A percentile compares a stretch with the other conserved stretches of the same genome.
Conservation (phyloP, 805 yeast genomes). For the Ogataea ganodermae region DNA sequence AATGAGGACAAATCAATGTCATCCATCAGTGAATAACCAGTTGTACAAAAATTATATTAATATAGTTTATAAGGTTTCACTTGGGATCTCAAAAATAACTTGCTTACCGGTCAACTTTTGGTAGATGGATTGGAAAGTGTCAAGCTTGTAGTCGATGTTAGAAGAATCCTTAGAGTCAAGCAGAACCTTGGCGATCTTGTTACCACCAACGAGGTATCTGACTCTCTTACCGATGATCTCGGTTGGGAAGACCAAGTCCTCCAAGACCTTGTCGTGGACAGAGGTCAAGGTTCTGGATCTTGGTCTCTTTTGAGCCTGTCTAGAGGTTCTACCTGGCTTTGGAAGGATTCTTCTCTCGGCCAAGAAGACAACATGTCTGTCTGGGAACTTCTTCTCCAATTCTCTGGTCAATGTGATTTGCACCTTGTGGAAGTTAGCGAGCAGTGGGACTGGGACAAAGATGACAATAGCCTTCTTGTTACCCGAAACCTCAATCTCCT, state of each 20-base stretch:
- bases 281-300: slow-evolving; percentile 99
- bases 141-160: slow-evolving; percentile 97
- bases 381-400: slow-evolving; percentile 99
- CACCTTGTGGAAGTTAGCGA: slow-evolving; percentile 92
- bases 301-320: slow-evolving; percentile 98
- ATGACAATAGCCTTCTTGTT: slow-evolving; percentile 98
- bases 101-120: slow-evolving; percentile 98
- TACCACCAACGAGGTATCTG: slow-evolving; percentile 98
- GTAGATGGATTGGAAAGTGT: slow-evolving; percentile 98
- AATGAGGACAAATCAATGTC: background rate
- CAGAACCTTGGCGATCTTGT: slow-evolving; percentile 96
- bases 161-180: slow-evolving; percentile 97
- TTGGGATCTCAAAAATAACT: slow-evolving; percentile 95
- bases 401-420: slow-evolving; percentile 98
- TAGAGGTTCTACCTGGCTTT: slow-evolving; percentile 95
- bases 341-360: slow-evolving; percentile 99
- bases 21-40: slow-evolving; percentile 7
- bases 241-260: slow-evolving; percentile 99
- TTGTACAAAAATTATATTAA: slow-evolving; percentile 13
- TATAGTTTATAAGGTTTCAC: slow-evolving; percentile 45
- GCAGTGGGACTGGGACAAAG: slow-evolving; percentile 97
- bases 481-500: slow-evolving; percentile 96
- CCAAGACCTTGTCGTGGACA: slow-evolving; percentile 97
- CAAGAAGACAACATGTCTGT: slow-evolving; percentile 98
- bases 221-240: slow-evolving; percentile 99